Conservation (phyloP, 75 land plant species). For the Pinus taeda region DNA sequence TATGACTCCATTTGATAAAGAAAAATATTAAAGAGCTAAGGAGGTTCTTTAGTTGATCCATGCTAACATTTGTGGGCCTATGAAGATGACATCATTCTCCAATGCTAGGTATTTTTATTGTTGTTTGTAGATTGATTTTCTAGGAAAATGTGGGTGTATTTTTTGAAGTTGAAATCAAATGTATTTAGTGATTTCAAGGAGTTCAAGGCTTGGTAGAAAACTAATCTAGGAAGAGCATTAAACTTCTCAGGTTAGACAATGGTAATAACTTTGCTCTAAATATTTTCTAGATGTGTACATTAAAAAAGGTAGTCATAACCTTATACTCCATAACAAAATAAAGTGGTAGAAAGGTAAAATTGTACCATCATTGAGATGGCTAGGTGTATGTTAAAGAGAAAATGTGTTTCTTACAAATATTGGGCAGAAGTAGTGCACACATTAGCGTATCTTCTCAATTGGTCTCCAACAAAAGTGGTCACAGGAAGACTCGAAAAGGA, state of each 20-base stretch:
- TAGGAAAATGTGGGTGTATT: too few species aligned
- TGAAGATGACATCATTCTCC: too few species aligned
- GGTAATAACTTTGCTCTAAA: not conserved
- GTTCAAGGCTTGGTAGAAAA: not conserved
- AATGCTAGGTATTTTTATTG: too few species aligned
- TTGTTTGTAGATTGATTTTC: too few species aligned
- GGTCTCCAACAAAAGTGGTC: too few species aligned
- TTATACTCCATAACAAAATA: constrained; percentile 5
- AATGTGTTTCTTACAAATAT: not conserved
- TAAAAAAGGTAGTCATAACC: not conserved
- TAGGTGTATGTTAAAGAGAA: not conserved
- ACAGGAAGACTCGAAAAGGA: too few species aligned
- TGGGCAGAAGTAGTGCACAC: not conserved
- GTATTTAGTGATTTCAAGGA: not conserved
- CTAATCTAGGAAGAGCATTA: not conserved
- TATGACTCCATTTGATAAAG: not conserved
- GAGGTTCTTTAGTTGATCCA: too few species aligned
- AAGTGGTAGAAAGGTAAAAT: constrained; percentile 1
- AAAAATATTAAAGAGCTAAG: not conserved
- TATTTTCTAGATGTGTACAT: too few species aligned
- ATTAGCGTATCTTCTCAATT: too few species aligned
- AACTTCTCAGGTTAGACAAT: not conserved
- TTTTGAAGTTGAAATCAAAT: too few species aligned
- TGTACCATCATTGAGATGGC: not conserved
- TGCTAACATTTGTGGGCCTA: too few species aligned